These are phyloP conservation scores for Aschersonia sp. DNA, from an alignment of 2,329 filamentous ascomycete species.

Conservation along the genomic window DNA sequence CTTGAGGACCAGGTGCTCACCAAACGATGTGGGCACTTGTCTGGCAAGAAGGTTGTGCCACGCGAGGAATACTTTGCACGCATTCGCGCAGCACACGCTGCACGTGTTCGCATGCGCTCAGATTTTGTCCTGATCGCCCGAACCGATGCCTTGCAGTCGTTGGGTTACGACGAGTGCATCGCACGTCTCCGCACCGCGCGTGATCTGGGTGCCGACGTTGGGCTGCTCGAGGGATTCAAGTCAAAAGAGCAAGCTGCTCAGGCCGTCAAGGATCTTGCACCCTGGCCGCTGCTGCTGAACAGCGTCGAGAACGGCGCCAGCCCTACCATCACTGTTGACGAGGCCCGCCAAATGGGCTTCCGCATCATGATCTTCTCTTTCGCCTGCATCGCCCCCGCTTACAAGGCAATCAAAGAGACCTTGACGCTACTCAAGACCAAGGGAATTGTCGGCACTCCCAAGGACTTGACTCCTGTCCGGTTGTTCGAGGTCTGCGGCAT, in stretches of 20 bases:
- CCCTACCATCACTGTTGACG: slow-evolving; percentile 35
- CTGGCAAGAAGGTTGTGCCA: slow-evolving; percentile 45
- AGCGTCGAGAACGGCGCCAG: slow-evolving; percentile 42
- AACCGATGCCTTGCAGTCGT: slow-evolving; percentile 43
- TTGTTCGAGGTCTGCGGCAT: slow-evolving; percentile 38
- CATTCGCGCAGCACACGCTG: slow-evolving; percentile 39
- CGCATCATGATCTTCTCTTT: slow-evolving; percentile 35
- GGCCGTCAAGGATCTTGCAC: slow-evolving; percentile 30
- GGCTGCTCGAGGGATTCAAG: slow-evolving; percentile 44
- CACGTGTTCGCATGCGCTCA: slow-evolving; percentile 29
- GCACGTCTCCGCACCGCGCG: slow-evolving; percentile 33
- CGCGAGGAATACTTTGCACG: slow-evolving; percentile 34
- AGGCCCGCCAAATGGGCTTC: slow-evolving; percentile 42
- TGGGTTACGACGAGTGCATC: slow-evolving; percentile 43
- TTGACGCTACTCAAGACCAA: slow-evolving; percentile 23
- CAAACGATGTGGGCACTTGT: slow-evolving; percentile 52
- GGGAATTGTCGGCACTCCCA: slow-evolving; percentile 21
- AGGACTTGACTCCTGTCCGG: slow-evolving; percentile 28
- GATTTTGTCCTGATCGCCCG: slow-evolving; percentile 53
- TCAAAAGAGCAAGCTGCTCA: slow-evolving; percentile 32
- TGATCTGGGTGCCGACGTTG: slow-evolving; percentile 42
- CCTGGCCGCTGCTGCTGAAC: slow-evolving; percentile 39
- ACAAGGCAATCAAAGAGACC: slow-evolving; percentile 25
- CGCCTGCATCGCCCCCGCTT: slow-evolving; percentile 31
- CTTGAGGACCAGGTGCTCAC: slow-evolving; percentile 50